Percentiles rank a stretch among this genome's conserved stretches.
Conservation (phyloP, 176 grass and related monocot genomes). For the Tillandsia leiboldiana region DNA sequence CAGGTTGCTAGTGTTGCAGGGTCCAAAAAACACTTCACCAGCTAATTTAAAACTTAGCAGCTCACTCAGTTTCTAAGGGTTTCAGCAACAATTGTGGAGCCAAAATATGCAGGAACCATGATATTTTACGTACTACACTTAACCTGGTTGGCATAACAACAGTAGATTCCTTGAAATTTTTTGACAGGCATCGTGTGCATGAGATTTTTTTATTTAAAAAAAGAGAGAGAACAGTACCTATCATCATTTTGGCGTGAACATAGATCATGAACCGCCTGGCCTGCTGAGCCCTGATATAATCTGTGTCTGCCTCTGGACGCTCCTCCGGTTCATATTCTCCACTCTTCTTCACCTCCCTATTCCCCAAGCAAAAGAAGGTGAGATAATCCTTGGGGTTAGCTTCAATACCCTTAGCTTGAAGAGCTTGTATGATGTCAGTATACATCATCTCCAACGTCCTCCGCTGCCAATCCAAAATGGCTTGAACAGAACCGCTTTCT, state of each 20-base stretch:
- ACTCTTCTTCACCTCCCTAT: constrained; percentile 59
- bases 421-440: constrained; percentile 48
- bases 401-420: constrained; percentile 48
- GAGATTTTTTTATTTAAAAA: not conserved
- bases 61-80: too few species aligned
- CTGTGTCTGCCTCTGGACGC: constrained; percentile 35
- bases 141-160: too few species aligned
- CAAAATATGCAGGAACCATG: not conserved
- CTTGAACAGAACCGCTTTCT: constrained; percentile 49
- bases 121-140: too few species aligned
- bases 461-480: constrained; percentile 88
- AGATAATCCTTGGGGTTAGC: constrained; percentile 66
- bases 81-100: too few species aligned
- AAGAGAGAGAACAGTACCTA: constrained; percentile 34
- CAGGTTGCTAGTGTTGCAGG: too few species aligned
- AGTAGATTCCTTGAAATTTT: too few species aligned
- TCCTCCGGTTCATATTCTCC: constrained; percentile 67
- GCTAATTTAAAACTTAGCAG: too few species aligned
- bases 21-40: too few species aligned
- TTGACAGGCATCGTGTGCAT: too few species aligned
- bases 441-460: constrained; percentile 99
- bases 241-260: constrained; percentile 98
- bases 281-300: constrained; percentile 60
- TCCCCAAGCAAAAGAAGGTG: constrained; percentile 84
- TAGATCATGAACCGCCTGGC: constrained; percentile 93